phyloP scores from a whole-genome alignment of 2,329 filamentous ascomycete genomes.

The Grosmannia penicillata region DNA sequence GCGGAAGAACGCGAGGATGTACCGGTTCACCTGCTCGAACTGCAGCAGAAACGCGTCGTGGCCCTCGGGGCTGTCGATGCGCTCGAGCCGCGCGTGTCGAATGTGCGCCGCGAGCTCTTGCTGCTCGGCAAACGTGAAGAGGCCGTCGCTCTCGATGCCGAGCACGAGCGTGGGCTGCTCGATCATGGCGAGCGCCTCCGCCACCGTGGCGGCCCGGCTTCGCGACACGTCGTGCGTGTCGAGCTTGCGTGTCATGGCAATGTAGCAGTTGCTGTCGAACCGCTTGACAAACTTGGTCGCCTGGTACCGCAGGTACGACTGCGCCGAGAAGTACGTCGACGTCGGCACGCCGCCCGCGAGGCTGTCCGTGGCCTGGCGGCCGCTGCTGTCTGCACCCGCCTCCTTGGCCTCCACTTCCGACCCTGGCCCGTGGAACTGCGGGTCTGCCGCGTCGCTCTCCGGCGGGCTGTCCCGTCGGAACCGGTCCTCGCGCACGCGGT shows the following conservation, averaged over 20 bases:
- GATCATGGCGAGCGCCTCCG: constrained; percentile 65
- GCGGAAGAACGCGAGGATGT: constrained; percentile 71
- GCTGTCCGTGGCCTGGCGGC: constrained; percentile 34
- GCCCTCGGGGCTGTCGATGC: constrained; percentile 86
- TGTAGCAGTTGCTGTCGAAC: constrained; percentile 98
- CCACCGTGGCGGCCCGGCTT: constrained; percentile 51
- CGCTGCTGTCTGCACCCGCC: constrained; percentile 9
- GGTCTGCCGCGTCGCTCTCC: no score
- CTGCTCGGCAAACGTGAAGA: constrained; percentile 96
- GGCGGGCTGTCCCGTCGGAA: constrained; percentile 22
- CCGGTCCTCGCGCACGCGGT: constrained; percentile 42
- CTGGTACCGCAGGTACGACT: constrained; percentile 95
- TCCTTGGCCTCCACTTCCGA: background rate
- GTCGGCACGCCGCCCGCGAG: constrained; percentile 41
- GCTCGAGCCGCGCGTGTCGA: constrained; percentile 60
- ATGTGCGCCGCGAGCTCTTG: constrained; percentile 77
- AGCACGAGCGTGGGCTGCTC: constrained; percentile 82
- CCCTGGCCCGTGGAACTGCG: constrained; percentile 12
- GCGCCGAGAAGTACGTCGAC: constrained; percentile 91
- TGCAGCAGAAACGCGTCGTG: constrained; percentile 94
- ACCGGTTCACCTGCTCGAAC: constrained; percentile 90
- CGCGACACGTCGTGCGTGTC: constrained; percentile 93
- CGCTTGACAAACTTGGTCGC: constrained; percentile 92
- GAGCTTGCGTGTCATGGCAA: constrained; percentile 93
- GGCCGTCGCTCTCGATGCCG: constrained; percentile 86